A percentile compares a stretch with the other conserved stretches of the same genome.
phyloP scores from a whole-genome alignment of 2,329 filamentous ascomycete genomes.

The Ascochyta pisi region DNA sequence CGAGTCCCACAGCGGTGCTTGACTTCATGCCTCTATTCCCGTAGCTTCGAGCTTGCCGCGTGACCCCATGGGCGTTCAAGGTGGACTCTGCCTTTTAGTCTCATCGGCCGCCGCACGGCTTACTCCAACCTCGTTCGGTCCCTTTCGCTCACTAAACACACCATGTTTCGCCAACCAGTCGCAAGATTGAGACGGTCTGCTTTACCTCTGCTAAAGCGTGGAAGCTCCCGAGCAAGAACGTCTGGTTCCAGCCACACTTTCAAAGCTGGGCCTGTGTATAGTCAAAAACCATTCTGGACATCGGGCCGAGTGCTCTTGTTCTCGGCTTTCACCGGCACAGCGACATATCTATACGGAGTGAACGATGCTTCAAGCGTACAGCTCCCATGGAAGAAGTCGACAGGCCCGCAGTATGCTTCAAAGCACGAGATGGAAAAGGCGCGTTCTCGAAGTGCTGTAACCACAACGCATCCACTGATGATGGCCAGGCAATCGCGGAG shows the following conservation, averaged over 20 bases:
- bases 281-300: conserved; percentile 53
- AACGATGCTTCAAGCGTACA: conserved; percentile 45
- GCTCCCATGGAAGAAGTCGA: conserved; percentile 33
- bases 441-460: neutral
- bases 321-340: conserved; percentile 57
- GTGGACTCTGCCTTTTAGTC: conserved; percentile 26
- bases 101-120: conserved; percentile 21
- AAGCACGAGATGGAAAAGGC: conserved; percentile 61
- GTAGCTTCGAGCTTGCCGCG: conserved; percentile 25
- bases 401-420: conserved; percentile 56
- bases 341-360: conserved; percentile 60
- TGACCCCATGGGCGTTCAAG: conserved; percentile 36
- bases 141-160: conserved; percentile 10
- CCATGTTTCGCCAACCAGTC: conserved; percentile 45
- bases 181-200: conserved; percentile 38
- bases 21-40: conserved; percentile 25
- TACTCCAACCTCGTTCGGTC: conserved; percentile 21
- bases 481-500: conserved; percentile 62
- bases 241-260: conserved; percentile 34
- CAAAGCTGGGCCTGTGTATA: conserved; percentile 24
- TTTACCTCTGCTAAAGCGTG: conserved; percentile 39
- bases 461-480: conserved; percentile 8
- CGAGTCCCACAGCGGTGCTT: conserved; percentile 18
- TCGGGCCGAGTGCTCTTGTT: conserved; percentile 57
- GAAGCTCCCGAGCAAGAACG: conserved; percentile 33